Conservation (phyloP, 2,329 filamentous ascomycete species). For the Venturia effusa region DNA sequence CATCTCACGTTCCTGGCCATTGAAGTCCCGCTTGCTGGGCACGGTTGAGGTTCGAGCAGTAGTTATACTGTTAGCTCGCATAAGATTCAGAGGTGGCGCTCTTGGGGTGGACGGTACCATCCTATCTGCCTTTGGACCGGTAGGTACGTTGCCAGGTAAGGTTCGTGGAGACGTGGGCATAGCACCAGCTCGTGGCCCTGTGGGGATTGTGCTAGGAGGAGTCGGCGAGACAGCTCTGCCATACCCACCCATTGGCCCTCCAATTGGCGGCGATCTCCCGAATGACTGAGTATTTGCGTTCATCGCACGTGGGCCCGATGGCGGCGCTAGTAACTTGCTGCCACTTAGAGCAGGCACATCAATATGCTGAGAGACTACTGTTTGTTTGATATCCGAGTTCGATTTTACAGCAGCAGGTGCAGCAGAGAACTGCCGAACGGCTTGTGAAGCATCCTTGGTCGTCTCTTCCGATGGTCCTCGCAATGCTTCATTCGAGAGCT, state of each 20-base stretch:
- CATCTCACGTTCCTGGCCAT: slow-evolving; percentile 30
- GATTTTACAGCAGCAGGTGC: background rate
- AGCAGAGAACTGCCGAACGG: background rate
- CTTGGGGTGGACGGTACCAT: background rate
- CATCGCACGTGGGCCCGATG: slow-evolving; percentile 11
- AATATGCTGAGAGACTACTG: background rate
- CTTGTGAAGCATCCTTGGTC: slow-evolving; percentile 13
- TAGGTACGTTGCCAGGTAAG: slow-evolving; percentile 24
- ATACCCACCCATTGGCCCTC: background rate
- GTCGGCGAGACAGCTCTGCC: slow-evolving; percentile 8
- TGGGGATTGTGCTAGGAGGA: slow-evolving; percentile 23
- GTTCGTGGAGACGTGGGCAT: background rate
- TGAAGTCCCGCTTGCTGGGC: slow-evolving; percentile 35
- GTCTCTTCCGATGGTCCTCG: slow-evolving; percentile 5
- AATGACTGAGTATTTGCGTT: slow-evolving; percentile 11
- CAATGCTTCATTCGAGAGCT: slow-evolving; percentile 15
- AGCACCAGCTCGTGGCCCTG: slow-evolving; percentile 27
- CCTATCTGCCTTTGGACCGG: slow-evolving; percentile 28
- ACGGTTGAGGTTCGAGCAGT: slow-evolving; percentile 15
- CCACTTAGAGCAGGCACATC: background rate
- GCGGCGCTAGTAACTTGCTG: background rate
- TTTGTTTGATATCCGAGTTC: background rate
- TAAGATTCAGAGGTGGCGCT: slow-evolving; percentile 4
- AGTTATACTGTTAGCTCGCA: background rate
- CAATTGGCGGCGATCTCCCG: slow-evolving; percentile 2